These are phyloP conservation scores for Pythium utonaiense DNA, from an alignment of 352 stramenopile genomes.

Conservation along the genomic window DNA sequence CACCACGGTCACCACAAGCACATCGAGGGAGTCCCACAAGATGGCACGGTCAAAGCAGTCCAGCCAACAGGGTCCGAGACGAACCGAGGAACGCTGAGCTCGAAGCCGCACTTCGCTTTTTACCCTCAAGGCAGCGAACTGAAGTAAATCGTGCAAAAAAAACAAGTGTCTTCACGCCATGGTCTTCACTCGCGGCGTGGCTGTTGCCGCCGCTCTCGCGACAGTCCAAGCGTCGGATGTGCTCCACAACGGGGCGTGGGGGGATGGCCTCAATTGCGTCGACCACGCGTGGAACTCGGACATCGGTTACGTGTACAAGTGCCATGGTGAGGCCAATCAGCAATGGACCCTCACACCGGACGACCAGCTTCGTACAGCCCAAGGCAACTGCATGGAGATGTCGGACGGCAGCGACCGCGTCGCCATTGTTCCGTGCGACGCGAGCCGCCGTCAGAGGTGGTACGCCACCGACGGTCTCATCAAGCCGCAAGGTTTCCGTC, in stretches of 20 bases:
- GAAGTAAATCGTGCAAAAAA: too few species aligned
- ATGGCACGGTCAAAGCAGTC: too few species aligned
- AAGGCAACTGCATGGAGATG: not conserved
- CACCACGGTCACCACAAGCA: too few species aligned
- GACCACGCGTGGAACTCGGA: not conserved
- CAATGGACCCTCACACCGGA: slow-evolving; percentile 1
- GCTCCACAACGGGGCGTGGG: slow-evolving; percentile 3
- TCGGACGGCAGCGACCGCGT: slow-evolving; percentile 2
- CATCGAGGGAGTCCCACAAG: too few species aligned
- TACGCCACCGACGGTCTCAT: slow-evolving; percentile 2
- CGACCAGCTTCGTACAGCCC: not conserved
- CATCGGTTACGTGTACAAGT: slow-evolving; percentile 2
- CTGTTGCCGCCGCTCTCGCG: not conserved
- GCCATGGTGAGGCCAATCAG: slow-evolving; percentile 1
- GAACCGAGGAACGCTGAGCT: too few species aligned
- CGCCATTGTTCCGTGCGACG: not conserved
- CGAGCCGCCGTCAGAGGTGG: not conserved
- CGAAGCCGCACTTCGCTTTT: too few species aligned
- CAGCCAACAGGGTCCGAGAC: too few species aligned
- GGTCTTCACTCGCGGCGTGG: not conserved
- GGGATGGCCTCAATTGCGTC: not conserved
- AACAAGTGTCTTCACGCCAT: too few species aligned
- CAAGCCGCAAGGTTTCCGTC: slow-evolving; percentile 6
- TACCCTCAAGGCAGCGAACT: too few species aligned
- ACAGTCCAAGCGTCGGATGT: not conserved